A percentile compares a stretch with the other conserved stretches of the same genome.
Evolutionary conservation across 1,139 yeast species (phyloP).

Genomic region (Yarrowia galli): DNA sequence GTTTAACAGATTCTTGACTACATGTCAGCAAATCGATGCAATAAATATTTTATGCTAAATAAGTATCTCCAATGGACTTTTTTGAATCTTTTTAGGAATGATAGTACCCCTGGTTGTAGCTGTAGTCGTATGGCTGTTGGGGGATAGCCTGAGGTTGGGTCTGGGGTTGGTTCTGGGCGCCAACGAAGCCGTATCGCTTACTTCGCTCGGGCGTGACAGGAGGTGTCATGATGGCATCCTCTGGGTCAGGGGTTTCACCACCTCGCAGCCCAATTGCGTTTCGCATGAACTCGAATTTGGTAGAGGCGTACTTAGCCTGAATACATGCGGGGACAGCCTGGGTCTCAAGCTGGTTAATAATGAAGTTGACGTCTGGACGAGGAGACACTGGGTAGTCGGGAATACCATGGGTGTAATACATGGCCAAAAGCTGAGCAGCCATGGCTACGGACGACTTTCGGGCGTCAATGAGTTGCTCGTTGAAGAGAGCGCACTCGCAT

Average conservation of each 20-base stretch:
- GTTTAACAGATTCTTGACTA: neutral
- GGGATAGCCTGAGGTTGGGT: conserved; percentile 15
- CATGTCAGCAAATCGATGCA: conserved; percentile 5
- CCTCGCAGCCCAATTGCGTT: conserved; percentile 32
- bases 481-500: conserved; percentile 34
- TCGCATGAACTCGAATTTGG: conserved; percentile 38
- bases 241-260: conserved; percentile 31
- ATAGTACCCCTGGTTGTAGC: conserved; percentile 24
- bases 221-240: conserved; percentile 27
- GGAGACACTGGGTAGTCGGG: conserved; percentile 36
- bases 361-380: conserved; percentile 38
- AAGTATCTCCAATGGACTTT: conserved; percentile 22
- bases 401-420: conserved; percentile 32
- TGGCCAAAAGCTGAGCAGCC: conserved; percentile 37
- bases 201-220: conserved; percentile 37
- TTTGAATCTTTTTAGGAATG: conserved; percentile 19
- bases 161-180: conserved; percentile 27
- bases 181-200: conserved; percentile 20
- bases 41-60: conserved; percentile 37
- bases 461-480: conserved; percentile 26
- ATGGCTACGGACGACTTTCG: conserved; percentile 36
- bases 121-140: conserved; percentile 2
- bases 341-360: conserved; percentile 36
- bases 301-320: conserved; percentile 31
- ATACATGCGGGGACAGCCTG: conserved; percentile 33